Conservation (phyloP, 257 asterid genomes). For the Misopates orontium region DNA sequence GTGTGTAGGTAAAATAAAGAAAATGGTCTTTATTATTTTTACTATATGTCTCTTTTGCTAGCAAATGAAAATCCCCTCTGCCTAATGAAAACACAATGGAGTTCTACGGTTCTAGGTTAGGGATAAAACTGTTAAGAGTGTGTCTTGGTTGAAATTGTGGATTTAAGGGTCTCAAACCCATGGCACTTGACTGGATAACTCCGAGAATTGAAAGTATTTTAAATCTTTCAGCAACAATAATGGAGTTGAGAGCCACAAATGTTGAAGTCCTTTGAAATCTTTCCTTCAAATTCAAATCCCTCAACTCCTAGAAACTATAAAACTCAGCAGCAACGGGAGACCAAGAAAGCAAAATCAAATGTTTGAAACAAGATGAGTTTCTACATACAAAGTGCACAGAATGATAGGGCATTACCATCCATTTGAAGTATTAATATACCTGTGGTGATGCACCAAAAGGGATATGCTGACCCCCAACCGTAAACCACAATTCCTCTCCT, state of each 20-base stretch:
- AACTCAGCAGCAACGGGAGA: background rate
- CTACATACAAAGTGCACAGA: background rate
- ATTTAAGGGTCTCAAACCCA: too few relatives aligned
- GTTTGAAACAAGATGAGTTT: too few relatives aligned
- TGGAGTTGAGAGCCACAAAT: too few relatives aligned
- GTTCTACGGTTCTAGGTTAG: too few relatives aligned
- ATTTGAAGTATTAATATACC: conserved; percentile 41
- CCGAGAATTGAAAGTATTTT: background rate
- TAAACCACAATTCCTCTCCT: conserved; percentile 71
- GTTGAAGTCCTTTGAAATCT: too few relatives aligned
- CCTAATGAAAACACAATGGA: too few relatives aligned
- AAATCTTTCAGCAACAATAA: background rate
- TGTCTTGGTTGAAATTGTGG: too few relatives aligned
- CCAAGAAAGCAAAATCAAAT: background rate
- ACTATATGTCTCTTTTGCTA: too few relatives aligned
- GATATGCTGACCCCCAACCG: conserved; percentile 75
- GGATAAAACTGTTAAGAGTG: too few relatives aligned
- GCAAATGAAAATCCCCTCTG: too few relatives aligned
- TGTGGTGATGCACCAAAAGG: conserved; percentile 86
- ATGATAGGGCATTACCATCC: background rate
- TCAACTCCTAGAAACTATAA: background rate
- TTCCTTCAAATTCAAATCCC: background rate
- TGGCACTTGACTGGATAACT: background rate
- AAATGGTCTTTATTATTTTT: too few relatives aligned
- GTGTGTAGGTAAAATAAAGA: too few relatives aligned